Percentiles rank a stretch among this genome's conserved stretches.
Conservation (phyloP, 2,329 filamentous ascomycete species). For the Didymosphaeria variabile region DNA sequence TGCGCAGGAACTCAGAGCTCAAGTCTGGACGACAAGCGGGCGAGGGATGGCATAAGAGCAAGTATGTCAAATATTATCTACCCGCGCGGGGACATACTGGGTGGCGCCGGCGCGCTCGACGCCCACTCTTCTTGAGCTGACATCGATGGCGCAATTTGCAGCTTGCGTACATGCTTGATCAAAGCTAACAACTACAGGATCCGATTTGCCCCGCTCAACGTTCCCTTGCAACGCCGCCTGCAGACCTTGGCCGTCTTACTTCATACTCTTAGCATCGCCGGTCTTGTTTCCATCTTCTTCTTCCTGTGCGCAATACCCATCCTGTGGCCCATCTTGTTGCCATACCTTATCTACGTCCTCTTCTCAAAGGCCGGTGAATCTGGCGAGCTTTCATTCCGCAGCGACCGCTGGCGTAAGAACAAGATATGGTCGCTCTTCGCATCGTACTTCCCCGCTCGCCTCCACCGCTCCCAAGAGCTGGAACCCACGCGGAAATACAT, state of each 20-base stretch:
- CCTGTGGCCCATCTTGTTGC: slow-evolving; percentile 80
- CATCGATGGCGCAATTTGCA: background rate
- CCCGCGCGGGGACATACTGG: background rate
- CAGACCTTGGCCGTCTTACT: slow-evolving; percentile 60
- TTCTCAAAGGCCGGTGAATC: slow-evolving; percentile 80
- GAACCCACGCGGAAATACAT: slow-evolving; percentile 90
- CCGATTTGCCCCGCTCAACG: slow-evolving; percentile 85
- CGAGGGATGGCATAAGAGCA: slow-evolving; percentile 61
- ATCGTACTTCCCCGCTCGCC: slow-evolving; percentile 86
- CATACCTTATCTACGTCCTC: slow-evolving; percentile 85
- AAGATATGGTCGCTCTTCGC: slow-evolving; percentile 89
- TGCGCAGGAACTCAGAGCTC: slow-evolving; percentile 52
- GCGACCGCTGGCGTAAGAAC: slow-evolving; percentile 75
- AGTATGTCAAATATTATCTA: slow-evolving; percentile 40
- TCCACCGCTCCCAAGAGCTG: slow-evolving; percentile 85
- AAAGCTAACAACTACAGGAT: slow-evolving; percentile 60
- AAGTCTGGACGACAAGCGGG: slow-evolving; percentile 63
- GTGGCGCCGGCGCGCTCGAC: background rate
- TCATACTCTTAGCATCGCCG: slow-evolving; percentile 60
- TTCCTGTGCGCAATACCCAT: slow-evolving; percentile 89
- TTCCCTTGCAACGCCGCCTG: slow-evolving; percentile 62
- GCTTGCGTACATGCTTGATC: slow-evolving; percentile 9
- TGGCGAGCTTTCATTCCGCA: slow-evolving; percentile 78
- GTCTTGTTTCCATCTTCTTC: slow-evolving; percentile 79
- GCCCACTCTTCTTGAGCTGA: background rate